phyloP scores from a whole-genome alignment of 2,329 filamentous ascomycete genomes.

The Ophiognomonia clavigignenti-juglandacearum region DNA sequence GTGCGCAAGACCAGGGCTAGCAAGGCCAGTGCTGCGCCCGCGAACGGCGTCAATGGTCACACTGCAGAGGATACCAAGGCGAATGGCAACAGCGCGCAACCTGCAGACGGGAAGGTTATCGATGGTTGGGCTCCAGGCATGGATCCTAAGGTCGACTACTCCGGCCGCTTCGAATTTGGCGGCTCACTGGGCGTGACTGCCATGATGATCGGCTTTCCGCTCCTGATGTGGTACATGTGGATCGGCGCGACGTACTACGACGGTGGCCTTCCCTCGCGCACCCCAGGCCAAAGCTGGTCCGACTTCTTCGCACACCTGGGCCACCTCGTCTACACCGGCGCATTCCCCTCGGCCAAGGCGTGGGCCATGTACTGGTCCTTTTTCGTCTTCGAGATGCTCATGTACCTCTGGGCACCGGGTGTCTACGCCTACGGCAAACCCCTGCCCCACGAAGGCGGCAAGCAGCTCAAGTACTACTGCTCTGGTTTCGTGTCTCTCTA shows the following conservation, averaged over 20 bases:
- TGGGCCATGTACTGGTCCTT: conserved; percentile 96
- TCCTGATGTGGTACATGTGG: conserved; percentile 99
- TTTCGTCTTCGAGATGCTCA: conserved; percentile 75
- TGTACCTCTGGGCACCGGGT: conserved; percentile 83
- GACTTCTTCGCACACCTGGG: conserved; percentile 71
- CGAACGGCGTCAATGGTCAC: background rate
- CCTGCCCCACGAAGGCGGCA: conserved; percentile 72
- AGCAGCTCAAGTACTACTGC: conserved; percentile 92
- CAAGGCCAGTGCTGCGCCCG: conserved; percentile 18
- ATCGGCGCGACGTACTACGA: conserved; percentile 90
- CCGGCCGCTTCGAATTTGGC: conserved; percentile 75
- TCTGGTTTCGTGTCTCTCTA: conserved; percentile 86
- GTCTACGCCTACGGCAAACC: conserved; percentile 86
- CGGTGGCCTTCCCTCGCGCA: conserved; percentile 69
- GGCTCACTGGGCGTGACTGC: conserved; percentile 72
- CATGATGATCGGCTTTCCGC: conserved; percentile 92
- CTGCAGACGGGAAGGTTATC: conserved; percentile 28
- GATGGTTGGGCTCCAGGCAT: conserved; percentile 57
- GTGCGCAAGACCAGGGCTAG: conserved; percentile 12
- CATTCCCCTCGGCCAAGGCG: conserved; percentile 75
- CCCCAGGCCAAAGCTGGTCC: conserved; percentile 57
- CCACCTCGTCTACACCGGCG: conserved; percentile 72
- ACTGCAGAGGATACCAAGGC: conserved; percentile 18
- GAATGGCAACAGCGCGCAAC: conserved; percentile 26
- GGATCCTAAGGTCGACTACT: conserved; percentile 60